Evolutionary conservation across 176 grass and related monocot species (phyloP).

Genomic region (Oryza glumipatula): DNA sequence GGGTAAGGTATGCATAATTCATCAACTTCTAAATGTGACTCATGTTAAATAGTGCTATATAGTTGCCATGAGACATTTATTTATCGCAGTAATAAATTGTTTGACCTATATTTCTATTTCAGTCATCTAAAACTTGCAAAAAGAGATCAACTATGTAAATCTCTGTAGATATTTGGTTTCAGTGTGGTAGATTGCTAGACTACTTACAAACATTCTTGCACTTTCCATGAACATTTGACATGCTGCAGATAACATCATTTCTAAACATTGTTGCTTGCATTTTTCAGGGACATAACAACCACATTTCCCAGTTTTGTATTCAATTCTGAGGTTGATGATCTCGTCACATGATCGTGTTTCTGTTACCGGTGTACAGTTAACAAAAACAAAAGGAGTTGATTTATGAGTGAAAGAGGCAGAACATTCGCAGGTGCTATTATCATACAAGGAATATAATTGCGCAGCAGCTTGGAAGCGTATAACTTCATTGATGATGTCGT

Average conservation of each 20-base stretch:
- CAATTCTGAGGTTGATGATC: conserved; percentile 88
- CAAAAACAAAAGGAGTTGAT: background rate
- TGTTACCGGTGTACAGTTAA: conserved; percentile 44
- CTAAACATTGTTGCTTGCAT: conserved; percentile 25
- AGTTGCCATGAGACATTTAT: background rate
- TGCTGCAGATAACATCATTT: background rate
- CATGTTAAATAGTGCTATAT: background rate
- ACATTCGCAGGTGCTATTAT: conserved; percentile 19
- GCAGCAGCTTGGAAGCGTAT: background rate
- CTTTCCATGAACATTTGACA: conserved; percentile 30
- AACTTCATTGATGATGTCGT: conserved; percentile 21
- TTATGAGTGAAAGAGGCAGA: conserved; percentile 23
- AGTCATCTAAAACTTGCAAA: conserved; percentile 10
- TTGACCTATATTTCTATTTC: conserved; percentile 10
- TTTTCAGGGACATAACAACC: conserved; percentile 97
- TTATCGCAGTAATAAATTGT: background rate
- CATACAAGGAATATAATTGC: background rate
- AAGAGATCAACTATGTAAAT: background rate
- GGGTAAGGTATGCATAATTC: background rate
- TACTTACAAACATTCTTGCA: background rate
- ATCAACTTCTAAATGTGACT: background rate
- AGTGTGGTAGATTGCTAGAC: background rate
- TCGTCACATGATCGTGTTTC: conserved; percentile 53
- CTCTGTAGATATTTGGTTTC: background rate
- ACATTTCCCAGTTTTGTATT: conserved; percentile 97